Base-by-base conservation (phyloP, 345 rosid genomes). In the Anacardium occidentale region DNA sequence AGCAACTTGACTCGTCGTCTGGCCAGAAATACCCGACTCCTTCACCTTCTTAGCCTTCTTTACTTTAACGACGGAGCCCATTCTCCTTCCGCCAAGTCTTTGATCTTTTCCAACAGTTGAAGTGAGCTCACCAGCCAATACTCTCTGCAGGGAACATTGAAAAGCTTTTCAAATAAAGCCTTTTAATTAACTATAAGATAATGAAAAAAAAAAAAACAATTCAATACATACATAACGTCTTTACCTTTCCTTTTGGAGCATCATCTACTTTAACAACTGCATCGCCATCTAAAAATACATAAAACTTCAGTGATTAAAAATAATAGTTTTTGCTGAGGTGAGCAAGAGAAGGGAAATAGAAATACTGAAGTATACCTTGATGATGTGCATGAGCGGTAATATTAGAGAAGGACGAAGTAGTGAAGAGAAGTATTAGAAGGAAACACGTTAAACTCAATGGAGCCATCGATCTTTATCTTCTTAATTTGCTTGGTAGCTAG, bases 51-150 rank as follows among this genome's bases (percentile, higher is more conserved):
- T 72, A 13, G 34, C 61, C 65, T 37, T 76, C 50, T 26, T 22
- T 32, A 7, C 55, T 1, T 40, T 15, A 21, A n/a, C 40, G 12
- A 13, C 21, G 0, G 13, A 9, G 4, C 40, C 11, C 58, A 62
- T 24, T 64, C 58, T 81, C 56, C 79, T 71, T 53, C 77, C 79
- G 24, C 53, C 47, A 2, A 52, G 32, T 64, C 12, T 29, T 47
- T 51, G 45, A 14, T 51, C 24, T 2, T 2, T 34, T 12, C 12
- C 64, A 17, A 10, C 69, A 29, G 14, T 44, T 53, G 51, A 61
- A 32, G 44, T 7, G 20, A 7, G 13, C 40, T 40, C 18, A 8
- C 21, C 62, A 56, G 25, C 44, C 17, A 29, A 9, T 12, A 5
- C 5, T 68, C 3, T 65, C 78, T 75, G 62, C 4, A 3, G 11